These are phyloP conservation scores for Aspergillus transmontanensis DNA, from an alignment of 2,329 filamentous ascomycete genomes.

Conservation along the genomic window DNA sequence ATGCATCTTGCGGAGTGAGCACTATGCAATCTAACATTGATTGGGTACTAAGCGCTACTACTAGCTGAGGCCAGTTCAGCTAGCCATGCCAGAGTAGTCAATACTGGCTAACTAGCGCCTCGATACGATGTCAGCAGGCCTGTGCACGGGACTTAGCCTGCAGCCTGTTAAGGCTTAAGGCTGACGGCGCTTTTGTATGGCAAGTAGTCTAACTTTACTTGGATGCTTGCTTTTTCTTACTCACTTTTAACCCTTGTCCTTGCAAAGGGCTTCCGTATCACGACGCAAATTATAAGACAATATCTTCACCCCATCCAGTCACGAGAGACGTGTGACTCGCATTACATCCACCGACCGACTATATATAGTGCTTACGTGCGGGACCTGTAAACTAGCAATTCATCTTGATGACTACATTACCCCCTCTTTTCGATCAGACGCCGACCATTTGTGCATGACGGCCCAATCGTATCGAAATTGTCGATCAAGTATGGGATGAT, in stretches of 20 bases:
- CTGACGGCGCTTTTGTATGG: constrained; percentile 28
- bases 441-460: background rate
- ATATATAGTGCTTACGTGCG: constrained; percentile 8
- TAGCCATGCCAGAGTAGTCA: background rate
- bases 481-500: constrained; percentile 1
- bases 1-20: background rate
- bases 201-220: constrained; percentile 17
- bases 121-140: constrained; percentile 3
- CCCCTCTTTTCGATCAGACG: constrained; percentile 2
- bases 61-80: background rate
- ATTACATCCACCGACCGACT: constrained; percentile 1
- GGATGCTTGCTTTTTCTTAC: constrained; percentile 6
- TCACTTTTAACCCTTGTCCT: background rate
- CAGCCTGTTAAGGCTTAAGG: constrained; percentile 42
- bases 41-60: background rate
- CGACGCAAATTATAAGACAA: constrained; percentile 1
- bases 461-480: background rate
- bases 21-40: background rate
- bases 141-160: constrained; percentile 24
- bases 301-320: background rate
- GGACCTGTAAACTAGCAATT: background rate
- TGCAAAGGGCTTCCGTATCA: background rate
- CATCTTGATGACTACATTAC: background rate
- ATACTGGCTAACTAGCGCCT: background rate
- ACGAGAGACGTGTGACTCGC: constrained; percentile 3